These are phyloP conservation scores for Saccharomycopsis crataegensis DNA, from an alignment of 1,139 yeast species.

Conservation along the genomic window DNA sequence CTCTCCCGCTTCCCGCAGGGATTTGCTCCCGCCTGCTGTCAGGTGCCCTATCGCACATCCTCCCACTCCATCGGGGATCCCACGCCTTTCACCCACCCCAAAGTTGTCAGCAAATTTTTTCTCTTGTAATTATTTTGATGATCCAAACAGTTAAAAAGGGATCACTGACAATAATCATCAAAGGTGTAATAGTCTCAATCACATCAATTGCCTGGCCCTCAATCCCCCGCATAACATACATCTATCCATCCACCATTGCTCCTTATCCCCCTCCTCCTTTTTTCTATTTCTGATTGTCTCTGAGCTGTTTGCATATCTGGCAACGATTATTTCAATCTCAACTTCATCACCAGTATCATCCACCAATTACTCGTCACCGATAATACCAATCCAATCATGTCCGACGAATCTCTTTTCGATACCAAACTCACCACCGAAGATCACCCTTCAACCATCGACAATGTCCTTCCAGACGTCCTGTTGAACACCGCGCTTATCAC, in stretches of 20 bases:
- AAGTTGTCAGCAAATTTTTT: too few relatives aligned
- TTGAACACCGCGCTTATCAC: conserved; percentile 36
- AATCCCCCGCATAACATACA: neutral
- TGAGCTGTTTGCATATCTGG: neutral
- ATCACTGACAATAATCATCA: too few relatives aligned
- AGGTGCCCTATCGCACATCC: too few relatives aligned
- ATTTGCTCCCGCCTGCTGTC: too few relatives aligned
- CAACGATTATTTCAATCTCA: neutral
- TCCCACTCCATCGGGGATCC: too few relatives aligned
- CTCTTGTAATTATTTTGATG: too few relatives aligned
- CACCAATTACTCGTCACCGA: too few relatives aligned
- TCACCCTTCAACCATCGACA: neutral
- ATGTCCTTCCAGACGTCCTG: conserved; percentile 12
- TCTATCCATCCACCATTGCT: neutral
- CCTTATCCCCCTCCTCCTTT: neutral
- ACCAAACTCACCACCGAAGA: conserved; percentile 7
- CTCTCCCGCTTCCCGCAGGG: too few relatives aligned
- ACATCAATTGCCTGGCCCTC: neutral
- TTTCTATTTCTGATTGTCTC: neutral
- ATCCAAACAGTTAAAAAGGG: too few relatives aligned
- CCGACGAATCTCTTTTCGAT: conserved; percentile 8
- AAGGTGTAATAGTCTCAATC: too few relatives aligned
- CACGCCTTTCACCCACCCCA: too few relatives aligned
- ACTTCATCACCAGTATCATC: neutral
- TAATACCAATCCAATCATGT: neutral